Conservation (phyloP, 768 basidiomycete species). For the Phanerochaete sordida region DNA sequence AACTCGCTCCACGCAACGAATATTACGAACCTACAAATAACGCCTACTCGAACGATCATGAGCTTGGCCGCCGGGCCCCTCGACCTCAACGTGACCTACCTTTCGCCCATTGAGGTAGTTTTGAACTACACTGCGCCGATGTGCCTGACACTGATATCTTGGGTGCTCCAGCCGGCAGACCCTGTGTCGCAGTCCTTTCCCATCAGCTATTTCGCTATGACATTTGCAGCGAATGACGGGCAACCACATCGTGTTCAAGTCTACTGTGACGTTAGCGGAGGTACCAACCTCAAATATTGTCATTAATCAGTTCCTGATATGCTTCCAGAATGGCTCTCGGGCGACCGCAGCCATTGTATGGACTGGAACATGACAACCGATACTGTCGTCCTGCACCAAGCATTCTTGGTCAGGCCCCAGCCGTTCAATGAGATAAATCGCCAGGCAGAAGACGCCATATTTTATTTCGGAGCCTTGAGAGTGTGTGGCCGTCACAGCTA, state of each 20-base stretch:
- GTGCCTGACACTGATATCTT: background rate
- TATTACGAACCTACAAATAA: slow-evolving; percentile 30
- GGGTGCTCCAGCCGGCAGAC: slow-evolving; percentile 28
- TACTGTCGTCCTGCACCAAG: slow-evolving; percentile 9
- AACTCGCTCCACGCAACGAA: no score
- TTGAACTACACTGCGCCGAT: no score
- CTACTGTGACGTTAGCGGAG: slow-evolving; percentile 37
- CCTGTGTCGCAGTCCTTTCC: slow-evolving; percentile 37
- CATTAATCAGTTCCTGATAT: background rate
- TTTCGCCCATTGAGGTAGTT: slow-evolving; percentile 51
- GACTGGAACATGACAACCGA: slow-evolving; percentile 2
- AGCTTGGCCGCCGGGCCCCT: slow-evolving; percentile 54
- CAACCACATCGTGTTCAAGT: slow-evolving; percentile 31
- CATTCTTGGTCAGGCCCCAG: background rate
- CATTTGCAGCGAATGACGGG: slow-evolving; percentile 28
- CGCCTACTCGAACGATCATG: slow-evolving; percentile 57
- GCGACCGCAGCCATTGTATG: slow-evolving; percentile 5
- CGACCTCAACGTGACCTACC: slow-evolving; percentile 54
- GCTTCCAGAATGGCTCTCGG: slow-evolving; percentile 20
- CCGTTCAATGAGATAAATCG: slow-evolving; percentile 7
- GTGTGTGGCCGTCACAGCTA: background rate
- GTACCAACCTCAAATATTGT: slow-evolving; percentile 13
- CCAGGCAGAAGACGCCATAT: slow-evolving; percentile 17
- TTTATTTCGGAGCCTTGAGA: slow-evolving; percentile 13
- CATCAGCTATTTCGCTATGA: slow-evolving; percentile 34